Conservation (phyloP, 257 asterid species). For the Nicotiana sylvestris region DNA sequence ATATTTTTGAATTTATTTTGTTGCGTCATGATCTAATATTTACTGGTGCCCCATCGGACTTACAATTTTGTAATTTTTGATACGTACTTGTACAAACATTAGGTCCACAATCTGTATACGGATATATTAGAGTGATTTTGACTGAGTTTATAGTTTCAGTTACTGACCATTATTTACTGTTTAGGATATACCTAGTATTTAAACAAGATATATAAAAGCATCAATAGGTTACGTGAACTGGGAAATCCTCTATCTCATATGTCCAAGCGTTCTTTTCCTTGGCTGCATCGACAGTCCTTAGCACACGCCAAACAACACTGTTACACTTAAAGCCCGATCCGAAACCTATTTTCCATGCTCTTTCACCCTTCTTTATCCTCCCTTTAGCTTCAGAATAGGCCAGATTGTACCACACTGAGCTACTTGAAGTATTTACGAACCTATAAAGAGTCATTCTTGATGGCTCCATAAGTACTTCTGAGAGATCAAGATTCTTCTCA, state of each 20-base stretch:
- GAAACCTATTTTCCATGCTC: conserved; percentile 38
- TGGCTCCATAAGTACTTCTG: conserved; percentile 34
- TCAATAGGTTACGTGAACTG: not conserved
- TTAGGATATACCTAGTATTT: not conserved
- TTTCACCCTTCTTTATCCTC: conserved; percentile 29
- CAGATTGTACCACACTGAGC: conserved; percentile 39
- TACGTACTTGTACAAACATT: not conserved
- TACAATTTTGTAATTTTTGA: not conserved
- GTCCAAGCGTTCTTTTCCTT: not conserved
- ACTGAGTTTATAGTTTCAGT: not conserved
- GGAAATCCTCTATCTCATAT: not conserved
- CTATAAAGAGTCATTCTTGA: conserved; percentile 42
- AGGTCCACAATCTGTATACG: not conserved
- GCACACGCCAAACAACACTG: conserved; percentile 25
- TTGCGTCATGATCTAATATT: too few relatives aligned
- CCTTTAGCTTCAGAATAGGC: conserved; percentile 40
- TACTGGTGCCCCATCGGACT: not conserved
- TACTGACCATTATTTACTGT: not conserved
- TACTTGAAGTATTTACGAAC: conserved; percentile 39
- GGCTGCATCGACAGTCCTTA: not conserved
- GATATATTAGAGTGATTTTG: not conserved
- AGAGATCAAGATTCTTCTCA: conserved; percentile 23
- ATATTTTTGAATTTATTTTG: too few relatives aligned
- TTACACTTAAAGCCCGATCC: conserved; percentile 41
- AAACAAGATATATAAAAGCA: not conserved